Evolutionary conservation across 1,284 basidiomycete genomes (phyloP).

Genomic region (Cryptococcus sp.): DNA sequence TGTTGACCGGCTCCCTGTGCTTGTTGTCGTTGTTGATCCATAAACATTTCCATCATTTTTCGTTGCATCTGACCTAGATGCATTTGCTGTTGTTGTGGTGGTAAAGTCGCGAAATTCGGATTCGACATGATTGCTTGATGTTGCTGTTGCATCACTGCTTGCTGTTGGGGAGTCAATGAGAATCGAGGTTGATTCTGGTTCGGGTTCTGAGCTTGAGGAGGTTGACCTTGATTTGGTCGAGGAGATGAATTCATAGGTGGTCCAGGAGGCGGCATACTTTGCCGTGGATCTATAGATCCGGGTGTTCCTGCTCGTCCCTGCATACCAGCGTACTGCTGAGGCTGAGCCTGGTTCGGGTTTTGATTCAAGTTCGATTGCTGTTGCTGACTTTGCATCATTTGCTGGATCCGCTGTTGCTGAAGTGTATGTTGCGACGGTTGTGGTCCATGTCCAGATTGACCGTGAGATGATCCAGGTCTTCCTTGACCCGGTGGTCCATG

Average conservation of each 20-base stretch:
- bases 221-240: background rate
- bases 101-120: conserved; percentile 26
- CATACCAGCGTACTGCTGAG: conserved; percentile 18
- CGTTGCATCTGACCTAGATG: conserved; percentile 31
- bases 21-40: conserved; percentile 5
- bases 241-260: conserved; percentile 11
- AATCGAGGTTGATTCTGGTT: conserved; percentile 5
- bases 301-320: conserved; percentile 10
- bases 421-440: conserved; percentile 9
- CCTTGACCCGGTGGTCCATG: conserved; percentile 1
- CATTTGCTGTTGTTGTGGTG: conserved; percentile 34
- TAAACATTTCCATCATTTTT: conserved; percentile 23
- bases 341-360: conserved; percentile 6
- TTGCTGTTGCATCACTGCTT: conserved; percentile 9
- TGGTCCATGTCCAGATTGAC: background rate
- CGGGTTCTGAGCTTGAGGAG: background rate
- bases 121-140: conserved; percentile 26
- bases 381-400: conserved; percentile 9
- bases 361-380: conserved; percentile 9
- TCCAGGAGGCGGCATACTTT: conserved; percentile 19
- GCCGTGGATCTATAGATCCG: conserved; percentile 4
- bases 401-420: conserved; percentile 12
- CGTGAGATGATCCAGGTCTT: background rate
- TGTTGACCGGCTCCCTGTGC: conserved; percentile 1
- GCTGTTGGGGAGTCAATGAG: conserved; percentile 1